Evolutionary conservation across 2,329 filamentous ascomycete species (phyloP), one percentile per base, ranked within the genome.

Genomic region (Aspergillus sp.): DNA sequence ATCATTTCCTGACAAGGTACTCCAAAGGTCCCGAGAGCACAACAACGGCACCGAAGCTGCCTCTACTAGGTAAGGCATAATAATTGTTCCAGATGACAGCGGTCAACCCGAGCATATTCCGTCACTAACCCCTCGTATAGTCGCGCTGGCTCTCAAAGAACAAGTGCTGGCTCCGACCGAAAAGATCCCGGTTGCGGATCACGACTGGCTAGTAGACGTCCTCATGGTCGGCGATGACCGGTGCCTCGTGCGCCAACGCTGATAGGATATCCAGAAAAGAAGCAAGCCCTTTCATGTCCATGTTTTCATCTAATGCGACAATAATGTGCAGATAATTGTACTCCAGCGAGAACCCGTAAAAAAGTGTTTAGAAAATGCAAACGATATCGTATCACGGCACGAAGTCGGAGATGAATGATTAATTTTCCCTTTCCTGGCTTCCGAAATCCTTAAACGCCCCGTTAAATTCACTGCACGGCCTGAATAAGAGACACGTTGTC

Each of bases 401-500:
- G 25, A 55, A 44, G 30, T 55, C 53, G 53, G 27, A 25, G 23
- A 47, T 44, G 42, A 44, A 54, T 30, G 27, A 55, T 17, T 17
- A 36, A 32, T 17, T 36, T 21, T 30, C 53, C 53, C 39, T 54
- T 55, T 47, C 53, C 39, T 44, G 54, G 54, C 59, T 52, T 42
- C 54, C 42, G 47, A 50, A 55, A 55, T 55, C 19, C 39, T 55
- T 42, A 36, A 50, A 55, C 53, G 41, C 58, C 54, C 53, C 49
- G 41, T 62, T 58, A 30, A 41, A 51, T 64, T 68, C 66, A 68
- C 63, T 80, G 75, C 62, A 80, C 73, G 53, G 79, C 75, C 71
- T 90, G 91, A 68, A 95, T 93, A 67, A 96, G 81, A 36, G 90
- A 91, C 54, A 96, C 90, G 71, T 94, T 95, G 80, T 95, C 91